Conservation (phyloP, 2,329 filamentous ascomycete species). For the Aspergillus fischeri region DNA sequence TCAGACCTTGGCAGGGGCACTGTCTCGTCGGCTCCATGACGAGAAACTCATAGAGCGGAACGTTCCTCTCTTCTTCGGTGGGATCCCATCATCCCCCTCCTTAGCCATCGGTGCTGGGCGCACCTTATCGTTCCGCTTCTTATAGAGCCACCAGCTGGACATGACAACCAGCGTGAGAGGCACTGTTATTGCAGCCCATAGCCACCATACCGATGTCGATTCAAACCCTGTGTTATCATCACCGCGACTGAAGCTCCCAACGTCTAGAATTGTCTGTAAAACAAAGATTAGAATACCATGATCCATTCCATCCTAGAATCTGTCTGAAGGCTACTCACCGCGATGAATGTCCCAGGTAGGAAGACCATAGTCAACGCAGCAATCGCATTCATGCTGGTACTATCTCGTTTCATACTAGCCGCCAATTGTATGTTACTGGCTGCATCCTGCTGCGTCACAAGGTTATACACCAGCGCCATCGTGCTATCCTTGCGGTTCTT, state of each 20-base stretch:
- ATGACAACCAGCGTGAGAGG: conserved; percentile 12
- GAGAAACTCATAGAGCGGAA: too few relatives aligned
- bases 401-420: conserved; percentile 24
- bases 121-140: background rate
- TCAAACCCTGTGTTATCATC: background rate
- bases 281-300: background rate
- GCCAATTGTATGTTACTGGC: conserved; percentile 28
- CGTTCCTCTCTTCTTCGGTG: too few relatives aligned
- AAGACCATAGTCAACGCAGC: conserved; percentile 31
- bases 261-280: conserved; percentile 7
- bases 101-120: background rate
- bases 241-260: conserved; percentile 4
- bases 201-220: conserved; percentile 5
- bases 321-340: background rate
- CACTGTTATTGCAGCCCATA: conserved; percentile 13
- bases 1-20: too few relatives aligned
- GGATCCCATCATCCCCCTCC: too few relatives aligned
- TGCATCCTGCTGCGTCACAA: conserved; percentile 29
- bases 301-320: background rate
- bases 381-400: conserved; percentile 29
- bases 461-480: conserved; percentile 20
- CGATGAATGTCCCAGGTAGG: conserved; percentile 20
- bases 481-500: conserved; percentile 23
- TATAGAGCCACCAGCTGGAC: conserved; percentile 13
- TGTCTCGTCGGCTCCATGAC: too few relatives aligned